Base-by-base conservation (phyloP, 78 protist genomes). In the Dictyostelium citrinum region DNA sequence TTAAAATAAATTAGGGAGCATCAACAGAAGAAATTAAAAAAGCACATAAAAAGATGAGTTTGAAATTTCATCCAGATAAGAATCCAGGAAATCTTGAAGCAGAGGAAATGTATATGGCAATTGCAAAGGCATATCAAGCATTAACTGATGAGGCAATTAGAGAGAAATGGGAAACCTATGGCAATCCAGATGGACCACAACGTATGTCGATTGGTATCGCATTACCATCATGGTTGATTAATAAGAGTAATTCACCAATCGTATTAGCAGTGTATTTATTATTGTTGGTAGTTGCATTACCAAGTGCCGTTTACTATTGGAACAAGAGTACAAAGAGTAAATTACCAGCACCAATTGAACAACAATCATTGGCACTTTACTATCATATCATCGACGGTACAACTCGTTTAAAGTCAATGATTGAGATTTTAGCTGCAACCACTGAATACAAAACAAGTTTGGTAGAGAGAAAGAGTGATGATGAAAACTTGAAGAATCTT, bases 101-200 rank as follows among this genome's bases (percentile, higher is more conserved):
- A 17, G 72, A 58, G 14, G 93, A 82, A 0, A 58, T 20, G 37
- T 95, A 67, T 67, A 82, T 71, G 67, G 67, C 24, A 31, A 31
- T 95, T 27, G 39, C 95, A 55, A 95, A 95, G 49, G 97, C 97
- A 2, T 90, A 95, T 41, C 75, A 70, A 61, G 64, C 93, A 41
- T 70, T 76, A 29, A 90, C 92, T 12, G 95, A 95, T 68, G 78
- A 58, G 2, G 95, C 75, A 16, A 55, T 71, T 12, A 80, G 91
- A 51, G 95, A 95, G 33, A 95, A 95, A 27, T 83, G 71, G 76
- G 95, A 90, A 35, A 90, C 81, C 55, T 95, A 95, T 79, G 97
- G 97, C 35, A 95, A 95, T 82, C 97, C 97, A 43, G 97, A 95
- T 74, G 97, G 97, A 16, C 95, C 95, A 51, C 95, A 80, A 77